Evolutionary conservation across 441 rosid species (phyloP), one percentile per base, ranked within the genome.

Genomic region (Breynia disticha): DNA sequence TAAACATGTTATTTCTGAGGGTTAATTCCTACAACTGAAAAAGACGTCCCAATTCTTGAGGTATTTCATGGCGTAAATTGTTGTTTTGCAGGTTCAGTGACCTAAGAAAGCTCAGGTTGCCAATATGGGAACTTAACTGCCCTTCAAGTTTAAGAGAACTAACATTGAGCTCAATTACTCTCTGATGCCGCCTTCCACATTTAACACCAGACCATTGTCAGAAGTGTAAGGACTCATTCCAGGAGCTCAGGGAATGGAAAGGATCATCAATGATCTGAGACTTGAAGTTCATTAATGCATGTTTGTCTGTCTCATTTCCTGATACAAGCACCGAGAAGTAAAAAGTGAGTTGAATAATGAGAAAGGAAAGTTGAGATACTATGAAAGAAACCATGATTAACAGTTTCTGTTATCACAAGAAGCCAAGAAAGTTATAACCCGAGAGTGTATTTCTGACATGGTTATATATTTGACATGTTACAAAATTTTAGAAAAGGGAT

Each of bases 31-130:
- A 46, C 20, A 64, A 18, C 13, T 58, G 20, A 13, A 14, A 22
- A 0, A 64, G 46, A 1, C 17, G 53, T 14, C 57, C 62, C 0
- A 64, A 16, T 16, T 64, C 38, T 0, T 48, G 44, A 11, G 62
- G 62, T 12, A 64, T 57, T 13, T 1, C 21, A 11, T 46, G 6
- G 28, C 32, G 4, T 21, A 57, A 35, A 19, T 22, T 37, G 41
- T 64, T 64, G 58, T 57, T 64, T 3, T 14, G 14, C 41, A 57
- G 62, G 52, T 45, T 3, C 8, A 64, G 11, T 4, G 16, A 15
- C 20, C 50, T 51, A 1, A 64, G 43, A 35, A 64, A 64, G 16
- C 52, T 57, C 41, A 63, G 35, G 44, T 56, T 63, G 7, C 67
- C 62, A 15, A 51, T 17, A 5, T 28, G 6, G 10, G 61, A 61